Evolutionary conservation across 2,329 filamentous ascomycete species (phyloP).

Genomic region (Aspergillus vadensis): DNA sequence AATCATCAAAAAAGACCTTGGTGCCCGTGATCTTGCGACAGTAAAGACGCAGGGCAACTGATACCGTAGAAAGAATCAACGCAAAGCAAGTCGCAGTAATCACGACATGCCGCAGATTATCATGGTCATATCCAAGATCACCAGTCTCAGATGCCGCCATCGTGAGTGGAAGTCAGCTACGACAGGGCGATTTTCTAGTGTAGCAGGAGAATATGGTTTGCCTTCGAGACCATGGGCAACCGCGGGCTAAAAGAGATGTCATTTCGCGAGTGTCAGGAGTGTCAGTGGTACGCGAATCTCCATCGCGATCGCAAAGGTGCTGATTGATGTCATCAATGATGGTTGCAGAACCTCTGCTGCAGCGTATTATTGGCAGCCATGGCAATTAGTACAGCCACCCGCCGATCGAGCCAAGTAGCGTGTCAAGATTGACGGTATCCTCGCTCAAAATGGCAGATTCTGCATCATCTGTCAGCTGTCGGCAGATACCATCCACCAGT

Average conservation of each 20-base stretch:
- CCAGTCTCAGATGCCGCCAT: neutral
- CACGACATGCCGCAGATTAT: conserved; percentile 31
- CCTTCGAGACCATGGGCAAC: too few relatives aligned
- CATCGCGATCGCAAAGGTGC: neutral
- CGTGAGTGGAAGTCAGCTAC: neutral
- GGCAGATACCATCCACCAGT: too few relatives aligned
- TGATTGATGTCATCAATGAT: neutral
- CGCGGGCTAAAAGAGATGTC: too few relatives aligned
- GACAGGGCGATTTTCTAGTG: too few relatives aligned
- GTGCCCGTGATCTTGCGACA: conserved; percentile 23
- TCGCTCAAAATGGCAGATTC: too few relatives aligned
- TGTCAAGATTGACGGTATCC: too few relatives aligned
- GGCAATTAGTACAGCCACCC: neutral
- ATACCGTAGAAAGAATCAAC: conserved; percentile 26
- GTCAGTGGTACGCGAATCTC: neutral
- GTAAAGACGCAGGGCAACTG: conserved; percentile 23
- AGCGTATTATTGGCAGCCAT: neutral
- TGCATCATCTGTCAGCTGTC: too few relatives aligned
- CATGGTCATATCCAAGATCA: conserved; percentile 20
- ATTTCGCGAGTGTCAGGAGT: neutral
- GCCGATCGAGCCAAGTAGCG: neutral
- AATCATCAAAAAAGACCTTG: conserved; percentile 18
- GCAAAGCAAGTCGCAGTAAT: conserved; percentile 29
- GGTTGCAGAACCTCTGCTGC: neutral
- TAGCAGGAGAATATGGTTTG: too few relatives aligned